These are phyloP conservation scores for Hyaloscypha hepaticicola DNA, from an alignment of 495 filamentous ascomycete genomes.

Conservation along the genomic window DNA sequence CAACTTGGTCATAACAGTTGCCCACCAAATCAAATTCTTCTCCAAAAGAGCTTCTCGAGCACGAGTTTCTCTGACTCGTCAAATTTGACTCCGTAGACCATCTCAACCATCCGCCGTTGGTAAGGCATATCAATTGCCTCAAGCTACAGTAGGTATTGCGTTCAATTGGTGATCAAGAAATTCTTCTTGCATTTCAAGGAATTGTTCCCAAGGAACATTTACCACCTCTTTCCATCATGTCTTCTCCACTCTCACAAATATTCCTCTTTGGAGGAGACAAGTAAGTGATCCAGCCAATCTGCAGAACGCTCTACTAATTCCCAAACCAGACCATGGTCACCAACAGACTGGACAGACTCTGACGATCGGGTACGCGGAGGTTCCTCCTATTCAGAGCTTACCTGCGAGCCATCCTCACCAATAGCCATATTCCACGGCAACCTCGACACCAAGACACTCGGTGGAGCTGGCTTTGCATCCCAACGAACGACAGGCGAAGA, in stretches of 20 bases:
- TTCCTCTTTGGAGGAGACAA: constrained; percentile 49
- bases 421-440: constrained; percentile 59
- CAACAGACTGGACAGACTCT: constrained; percentile 59
- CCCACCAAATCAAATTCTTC: neutral
- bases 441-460: constrained; percentile 71
- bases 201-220: neutral
- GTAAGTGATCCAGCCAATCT: constrained; percentile 33
- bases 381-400: constrained; percentile 55
- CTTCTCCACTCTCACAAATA: constrained; percentile 16
- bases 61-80: neutral
- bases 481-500: constrained; percentile 62
- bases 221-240: constrained; percentile 6
- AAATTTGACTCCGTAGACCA: neutral
- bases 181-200: neutral
- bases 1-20: neutral
- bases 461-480: constrained; percentile 80
- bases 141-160: neutral
- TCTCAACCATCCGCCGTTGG: neutral
- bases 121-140: neutral
- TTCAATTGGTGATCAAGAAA: neutral
- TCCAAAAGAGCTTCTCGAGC: neutral
- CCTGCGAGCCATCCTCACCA: constrained; percentile 31
- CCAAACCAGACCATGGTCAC: constrained; percentile 55
- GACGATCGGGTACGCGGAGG: constrained; percentile 78
- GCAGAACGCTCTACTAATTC: constrained; percentile 24